phyloP scores from a whole-genome alignment of 768 basidiomycete genomes.

The Podaxis sp. region DNA sequence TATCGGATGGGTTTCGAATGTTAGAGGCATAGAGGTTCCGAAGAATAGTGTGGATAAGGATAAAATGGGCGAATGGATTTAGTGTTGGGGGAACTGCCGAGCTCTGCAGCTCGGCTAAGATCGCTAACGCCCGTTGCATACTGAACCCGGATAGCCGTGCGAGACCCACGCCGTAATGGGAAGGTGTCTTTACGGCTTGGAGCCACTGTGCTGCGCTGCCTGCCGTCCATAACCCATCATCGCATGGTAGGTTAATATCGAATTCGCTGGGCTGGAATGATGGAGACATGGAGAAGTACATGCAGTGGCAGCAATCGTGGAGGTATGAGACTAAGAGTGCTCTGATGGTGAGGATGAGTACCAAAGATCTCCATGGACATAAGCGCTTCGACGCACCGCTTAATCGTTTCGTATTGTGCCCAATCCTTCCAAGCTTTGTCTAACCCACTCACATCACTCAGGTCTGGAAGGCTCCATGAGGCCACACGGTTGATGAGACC shows the following conservation, averaged over 20 bases:
- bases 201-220: constrained; percentile 49
- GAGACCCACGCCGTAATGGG: constrained; percentile 38
- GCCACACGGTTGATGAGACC: constrained; percentile 43
- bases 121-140: constrained; percentile 36
- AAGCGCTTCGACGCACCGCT: constrained; percentile 41
- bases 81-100: constrained; percentile 28
- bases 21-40: constrained; percentile 35
- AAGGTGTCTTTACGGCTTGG: constrained; percentile 36
- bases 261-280: constrained; percentile 49
- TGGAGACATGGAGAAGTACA: constrained; percentile 51
- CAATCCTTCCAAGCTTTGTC: constrained; percentile 56
- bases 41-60: constrained; percentile 46
- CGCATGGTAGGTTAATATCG: constrained; percentile 53
- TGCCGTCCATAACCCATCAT: constrained; percentile 55
- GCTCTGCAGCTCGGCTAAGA: constrained; percentile 33
- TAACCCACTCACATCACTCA: constrained; percentile 33
- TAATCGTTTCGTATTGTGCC: constrained; percentile 56
- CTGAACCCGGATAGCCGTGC: constrained; percentile 35
- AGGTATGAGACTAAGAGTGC: constrained; percentile 50
- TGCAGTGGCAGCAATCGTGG: constrained; percentile 56
- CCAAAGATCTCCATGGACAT: constrained; percentile 8
- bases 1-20: constrained; percentile 13
- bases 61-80: constrained; percentile 44
- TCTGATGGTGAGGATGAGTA: constrained; percentile 27
- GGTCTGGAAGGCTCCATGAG: constrained; percentile 44